These are phyloP conservation scores for Lanmaoa pseudosensibilis DNA, from an alignment of 768 basidiomycete species.

Conservation along the genomic window DNA sequence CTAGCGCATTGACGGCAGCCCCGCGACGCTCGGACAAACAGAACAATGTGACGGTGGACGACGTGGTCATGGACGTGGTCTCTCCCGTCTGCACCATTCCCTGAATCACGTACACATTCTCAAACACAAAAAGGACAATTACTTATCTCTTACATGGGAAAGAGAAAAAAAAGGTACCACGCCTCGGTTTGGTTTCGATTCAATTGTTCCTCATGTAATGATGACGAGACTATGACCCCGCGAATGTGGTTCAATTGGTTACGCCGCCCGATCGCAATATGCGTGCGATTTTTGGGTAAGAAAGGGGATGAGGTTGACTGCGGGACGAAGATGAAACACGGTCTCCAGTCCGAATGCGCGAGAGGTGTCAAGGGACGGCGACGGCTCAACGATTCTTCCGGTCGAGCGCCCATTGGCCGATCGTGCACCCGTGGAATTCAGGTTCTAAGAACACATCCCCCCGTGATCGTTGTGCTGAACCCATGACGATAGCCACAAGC, in stretches of 20 bases:
- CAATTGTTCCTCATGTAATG: too few relatives aligned
- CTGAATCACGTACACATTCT: too few relatives aligned
- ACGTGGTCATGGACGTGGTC: too few relatives aligned
- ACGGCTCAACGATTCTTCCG: too few relatives aligned
- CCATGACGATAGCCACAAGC: neutral
- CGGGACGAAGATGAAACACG: neutral
- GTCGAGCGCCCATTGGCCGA: neutral
- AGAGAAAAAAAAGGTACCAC: neutral
- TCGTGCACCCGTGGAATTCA: neutral
- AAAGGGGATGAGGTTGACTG: neutral
- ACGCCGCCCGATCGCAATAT: neutral
- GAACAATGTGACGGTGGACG: too few relatives aligned
- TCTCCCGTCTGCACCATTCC: too few relatives aligned
- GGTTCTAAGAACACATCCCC: too few relatives aligned
- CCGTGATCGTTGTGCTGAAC: neutral
- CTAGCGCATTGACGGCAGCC: too few relatives aligned
- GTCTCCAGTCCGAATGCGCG: neutral
- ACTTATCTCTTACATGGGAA: neutral
- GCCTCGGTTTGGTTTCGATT: too few relatives aligned
- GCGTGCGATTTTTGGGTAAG: neutral
- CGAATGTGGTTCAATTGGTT: neutral
- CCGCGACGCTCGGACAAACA: too few relatives aligned
- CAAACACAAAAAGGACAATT: too few relatives aligned
- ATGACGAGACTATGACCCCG: neutral
- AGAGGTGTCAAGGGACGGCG: neutral